Percentiles rank a stretch among this genome's conserved stretches.
Conservation (phyloP, 1,284 basidiomycete genomes). For the Butyriboletus appendiculatus region DNA sequence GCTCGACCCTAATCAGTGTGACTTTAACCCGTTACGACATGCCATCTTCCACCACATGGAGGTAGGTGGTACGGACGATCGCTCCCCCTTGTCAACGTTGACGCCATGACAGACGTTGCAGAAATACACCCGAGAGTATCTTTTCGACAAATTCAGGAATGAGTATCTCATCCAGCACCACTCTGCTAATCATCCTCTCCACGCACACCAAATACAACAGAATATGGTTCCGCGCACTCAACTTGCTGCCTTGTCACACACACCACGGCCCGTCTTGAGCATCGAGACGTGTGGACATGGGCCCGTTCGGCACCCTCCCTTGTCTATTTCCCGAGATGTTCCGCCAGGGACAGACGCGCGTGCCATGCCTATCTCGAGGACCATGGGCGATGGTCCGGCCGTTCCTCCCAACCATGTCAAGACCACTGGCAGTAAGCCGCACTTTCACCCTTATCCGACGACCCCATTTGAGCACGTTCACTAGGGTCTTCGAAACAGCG, state of each 20-base stretch:
- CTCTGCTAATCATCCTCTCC: constrained; percentile 45
- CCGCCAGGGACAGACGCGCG: constrained; percentile 44
- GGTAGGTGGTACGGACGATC: constrained; percentile 45
- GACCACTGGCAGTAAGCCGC: constrained; percentile 31
- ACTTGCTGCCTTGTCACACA: constrained; percentile 47
- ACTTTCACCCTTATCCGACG: constrained; percentile 6
- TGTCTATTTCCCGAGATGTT: constrained; percentile 50
- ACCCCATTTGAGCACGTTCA: constrained; percentile 3
- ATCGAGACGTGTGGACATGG: constrained; percentile 63
- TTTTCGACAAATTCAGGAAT: constrained; percentile 73
- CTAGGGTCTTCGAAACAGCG: constrained; percentile 52
- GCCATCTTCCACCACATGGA: constrained; percentile 84
- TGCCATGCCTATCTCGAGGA: constrained; percentile 40
- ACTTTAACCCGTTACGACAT: constrained; percentile 70
- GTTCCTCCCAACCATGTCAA: constrained; percentile 31
- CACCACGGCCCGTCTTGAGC: constrained; percentile 63
- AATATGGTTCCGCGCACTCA: constrained; percentile 37
- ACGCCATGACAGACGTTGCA: constrained; percentile 61
- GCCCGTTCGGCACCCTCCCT: constrained; percentile 46
- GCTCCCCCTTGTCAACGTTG: constrained; percentile 21
- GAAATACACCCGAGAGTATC: constrained; percentile 79
- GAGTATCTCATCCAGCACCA: constrained; percentile 57
- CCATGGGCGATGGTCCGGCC: constrained; percentile 37
- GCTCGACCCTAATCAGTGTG: constrained; percentile 72
- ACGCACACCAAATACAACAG: constrained; percentile 44